Evolutionary conservation across 2,329 filamentous ascomycete species (phyloP), one percentile per base, ranked within the genome.

Genomic region (Clonostachys solani): DNA sequence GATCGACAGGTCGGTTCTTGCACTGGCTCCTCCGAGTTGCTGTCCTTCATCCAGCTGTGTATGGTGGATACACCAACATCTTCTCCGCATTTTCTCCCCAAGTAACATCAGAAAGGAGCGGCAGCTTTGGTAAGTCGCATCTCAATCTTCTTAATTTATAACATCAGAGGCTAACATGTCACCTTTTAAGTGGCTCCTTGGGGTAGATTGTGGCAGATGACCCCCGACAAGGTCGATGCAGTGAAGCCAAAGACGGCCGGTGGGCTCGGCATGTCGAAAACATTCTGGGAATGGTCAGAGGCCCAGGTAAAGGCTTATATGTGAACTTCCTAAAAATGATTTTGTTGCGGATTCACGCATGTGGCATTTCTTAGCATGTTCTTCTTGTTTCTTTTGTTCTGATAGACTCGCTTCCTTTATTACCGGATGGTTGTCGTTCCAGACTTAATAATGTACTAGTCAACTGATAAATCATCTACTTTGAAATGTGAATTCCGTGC

Each of bases 51-150:
- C 57, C 60, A 6, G 12, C 58, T 3, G 52, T 65, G n/a, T 54
- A 67, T 35, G 74, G 74, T 3, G 73, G 73, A 0, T 77, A 74
- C 50, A 76, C 74, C 0, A 67, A 74, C 54, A 57, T 78, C 2
- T 79, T 68, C 49, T 69, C 73, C 6, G 73, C 64, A 0, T 58
- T 74, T 42, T 69, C 72, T 0, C 62, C 65, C 0, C 67, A 75
- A 0, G 60, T 77, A 9, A 72, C 65, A 2, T 42, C 61, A 3
- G 67, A 68, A 33, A 64, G 66, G 19, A 58, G 59, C 2, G 64
- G 66, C 6, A 49, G 49, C 5, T 68, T 62, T 59, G 52, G 60
- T 59, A 52, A 43, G 54, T 43, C 36, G 10, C 36, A 17, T 12
- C 12, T 38, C 36, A 38, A 18, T 38, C 8, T 38, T 38, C 15